Evolutionary conservation across 495 filamentous ascomycete species (phyloP), one percentile per base, ranked within the genome.

Genomic region (Xylaria cubensis): DNA sequence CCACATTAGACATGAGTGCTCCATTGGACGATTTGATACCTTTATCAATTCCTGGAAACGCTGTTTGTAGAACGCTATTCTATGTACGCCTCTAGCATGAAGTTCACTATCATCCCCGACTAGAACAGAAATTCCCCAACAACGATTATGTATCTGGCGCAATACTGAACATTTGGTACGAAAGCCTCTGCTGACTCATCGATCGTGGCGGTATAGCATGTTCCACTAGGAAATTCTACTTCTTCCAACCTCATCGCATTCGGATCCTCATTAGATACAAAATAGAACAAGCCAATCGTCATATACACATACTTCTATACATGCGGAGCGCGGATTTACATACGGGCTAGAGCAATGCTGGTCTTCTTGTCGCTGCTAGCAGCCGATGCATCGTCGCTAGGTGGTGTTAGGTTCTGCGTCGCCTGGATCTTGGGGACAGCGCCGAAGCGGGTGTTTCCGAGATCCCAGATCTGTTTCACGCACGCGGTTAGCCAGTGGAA

Each of bases 401-500:
- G 76, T 10, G 77, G 71, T 10, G 73, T 78, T 70, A 83, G 74
- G 73, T 89, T 89, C 81, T 91, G 89, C 19, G 80, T 82, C 66
- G 80, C 77, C 79, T 91, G 85, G 44, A 85, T 83, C 74, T 91
- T 88, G 72, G 90, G 88, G 32, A 93, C 91, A 58, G 86, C 87
- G 41, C 92, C 92, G 74, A 95, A 91, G 24, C 87, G 88, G 75
- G 74, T 83, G 74, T 93, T 90, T 61, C 92, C 92, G 69, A 91
- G 88, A 77, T 95, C 92, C 79, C 92, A 94, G 62, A 95, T 86
- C 90, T 92, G 74, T 46, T 48, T 62, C 32, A 21, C 32, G 58
- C 32, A 62, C 58, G 34, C 58, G 34, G n/a, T 62, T 39, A 19
- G 58, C 41, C 34, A 62, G 58, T 21, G 6, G 17, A 39, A 34